These are phyloP conservation scores for Wallacemonas rigidus DNA, from an alignment of 208 protist species.

Conservation along the genomic window DNA sequence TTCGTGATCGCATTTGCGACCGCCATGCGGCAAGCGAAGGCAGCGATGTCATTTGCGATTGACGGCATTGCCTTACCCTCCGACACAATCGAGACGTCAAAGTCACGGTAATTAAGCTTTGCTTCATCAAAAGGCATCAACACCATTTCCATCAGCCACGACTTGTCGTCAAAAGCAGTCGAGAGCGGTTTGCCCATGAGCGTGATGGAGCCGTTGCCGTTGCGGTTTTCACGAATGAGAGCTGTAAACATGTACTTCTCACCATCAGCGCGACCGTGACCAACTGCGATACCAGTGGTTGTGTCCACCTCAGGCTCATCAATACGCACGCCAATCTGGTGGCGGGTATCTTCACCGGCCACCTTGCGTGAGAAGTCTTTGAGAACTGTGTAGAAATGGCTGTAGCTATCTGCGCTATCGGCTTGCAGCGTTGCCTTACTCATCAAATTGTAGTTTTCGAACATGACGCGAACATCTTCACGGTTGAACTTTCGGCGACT, in stretches of 20 bases:
- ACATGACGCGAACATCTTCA: slow-evolving; percentile 89
- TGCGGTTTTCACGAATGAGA: slow-evolving; percentile 78
- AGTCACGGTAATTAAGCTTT: slow-evolving; percentile 80
- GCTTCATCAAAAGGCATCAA: slow-evolving; percentile 91
- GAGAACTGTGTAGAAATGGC: slow-evolving; percentile 85
- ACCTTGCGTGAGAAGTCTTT: slow-evolving; percentile 90
- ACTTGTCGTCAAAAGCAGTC: slow-evolving; percentile 79
- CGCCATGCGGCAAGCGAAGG: slow-evolving; percentile 82
- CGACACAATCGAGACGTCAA: slow-evolving; percentile 83
- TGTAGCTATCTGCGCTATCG: slow-evolving; percentile 88
- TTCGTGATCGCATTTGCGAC: slow-evolving; percentile 87
- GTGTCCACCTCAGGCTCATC: slow-evolving; percentile 80
- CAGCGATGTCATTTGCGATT: slow-evolving; percentile 83
- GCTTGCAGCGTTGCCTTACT: slow-evolving; percentile 73
- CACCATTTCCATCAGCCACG: slow-evolving; percentile 91
- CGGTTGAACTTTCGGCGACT: slow-evolving; percentile 85
- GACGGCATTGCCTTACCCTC: slow-evolving; percentile 86
- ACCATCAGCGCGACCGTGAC: slow-evolving; percentile 81
- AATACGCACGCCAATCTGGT: slow-evolving; percentile 92
- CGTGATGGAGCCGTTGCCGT: slow-evolving; percentile 69
- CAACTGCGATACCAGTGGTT: slow-evolving; percentile 80
- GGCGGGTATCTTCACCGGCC: slow-evolving; percentile 82
- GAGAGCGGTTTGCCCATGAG: slow-evolving; percentile 81
- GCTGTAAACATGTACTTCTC: slow-evolving; percentile 86
- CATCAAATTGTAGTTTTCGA: slow-evolving; percentile 92